A percentile compares a stretch with the other conserved stretches of the same genome.
Evolutionary conservation across 2,329 filamentous ascomycete genomes (phyloP).

Genomic region (Fusarium phyllophilum): DNA sequence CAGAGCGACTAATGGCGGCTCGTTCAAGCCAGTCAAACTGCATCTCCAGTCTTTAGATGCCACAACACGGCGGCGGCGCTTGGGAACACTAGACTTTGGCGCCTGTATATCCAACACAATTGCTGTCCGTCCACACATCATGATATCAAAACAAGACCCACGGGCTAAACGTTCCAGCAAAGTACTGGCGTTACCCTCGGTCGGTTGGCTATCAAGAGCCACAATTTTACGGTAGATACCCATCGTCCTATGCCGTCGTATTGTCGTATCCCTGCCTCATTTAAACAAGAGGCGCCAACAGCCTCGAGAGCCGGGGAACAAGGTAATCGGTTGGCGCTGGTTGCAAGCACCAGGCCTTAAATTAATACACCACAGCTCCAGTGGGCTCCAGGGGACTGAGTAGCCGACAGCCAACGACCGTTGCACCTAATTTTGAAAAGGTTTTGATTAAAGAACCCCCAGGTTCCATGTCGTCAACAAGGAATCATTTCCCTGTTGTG

Average conservation of each 20-base stretch:
- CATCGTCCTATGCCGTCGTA: conserved; percentile 31
- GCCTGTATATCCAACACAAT: conserved; percentile 24
- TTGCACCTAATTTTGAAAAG: conserved; percentile 24
- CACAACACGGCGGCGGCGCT: conserved; percentile 34
- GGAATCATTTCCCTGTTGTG: conserved; percentile 25
- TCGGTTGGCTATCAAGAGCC: conserved; percentile 30
- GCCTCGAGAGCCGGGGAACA: conserved; percentile 30
- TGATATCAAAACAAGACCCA: conserved; percentile 7
- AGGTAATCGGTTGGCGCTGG: conserved; percentile 33
- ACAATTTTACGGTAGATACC: conserved; percentile 28
- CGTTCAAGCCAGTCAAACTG: conserved; percentile 36
- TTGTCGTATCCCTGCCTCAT: conserved; percentile 40
- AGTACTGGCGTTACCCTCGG: not conserved
- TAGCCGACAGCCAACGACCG: conserved; percentile 30
- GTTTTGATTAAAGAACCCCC: conserved; percentile 34
- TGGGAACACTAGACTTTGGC: conserved; percentile 21
- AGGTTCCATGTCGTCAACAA: conserved; percentile 28
- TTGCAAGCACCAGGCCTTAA: conserved; percentile 37
- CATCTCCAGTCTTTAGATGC: conserved; percentile 19
- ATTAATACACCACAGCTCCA: conserved; percentile 34
- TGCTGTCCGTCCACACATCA: conserved; percentile 6
- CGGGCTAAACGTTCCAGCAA: not conserved
- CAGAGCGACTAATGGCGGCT: conserved; percentile 19
- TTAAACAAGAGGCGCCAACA: conserved; percentile 38
- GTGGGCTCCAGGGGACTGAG: conserved; percentile 12